Percentiles rank a stretch among this genome's conserved stretches.
phyloP scores from a whole-genome alignment of 2,329 filamentous ascomycete species.

The Xylaria sp. region DNA sequence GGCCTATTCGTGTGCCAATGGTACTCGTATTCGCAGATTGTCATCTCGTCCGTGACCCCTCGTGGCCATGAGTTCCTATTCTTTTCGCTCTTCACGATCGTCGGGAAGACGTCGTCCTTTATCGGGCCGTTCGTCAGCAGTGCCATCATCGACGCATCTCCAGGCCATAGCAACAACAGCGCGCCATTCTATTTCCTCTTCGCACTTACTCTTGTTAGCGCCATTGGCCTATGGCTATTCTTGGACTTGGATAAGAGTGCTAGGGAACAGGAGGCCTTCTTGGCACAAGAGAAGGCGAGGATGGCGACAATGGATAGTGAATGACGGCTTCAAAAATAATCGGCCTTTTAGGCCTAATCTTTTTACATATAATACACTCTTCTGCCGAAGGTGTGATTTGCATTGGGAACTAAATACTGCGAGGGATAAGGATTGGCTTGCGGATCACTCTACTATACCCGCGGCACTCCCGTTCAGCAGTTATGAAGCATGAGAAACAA shows the following conservation, averaged over 20 bases:
- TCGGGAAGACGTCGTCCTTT: slow-evolving; percentile 71
- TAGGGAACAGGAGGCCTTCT: slow-evolving; percentile 62
- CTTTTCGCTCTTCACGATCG: slow-evolving; percentile 71
- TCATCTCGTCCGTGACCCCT: slow-evolving; percentile 73
- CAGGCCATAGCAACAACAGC: slow-evolving; percentile 59
- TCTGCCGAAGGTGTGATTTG: background rate
- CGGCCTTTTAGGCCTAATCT: background rate
- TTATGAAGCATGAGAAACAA: background rate
- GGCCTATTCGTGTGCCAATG: slow-evolving; percentile 71
- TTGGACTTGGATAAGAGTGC: slow-evolving; percentile 67
- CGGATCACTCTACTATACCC: slow-evolving; percentile 13
- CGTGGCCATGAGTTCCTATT: slow-evolving; percentile 73
- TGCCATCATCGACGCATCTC: slow-evolving; percentile 69
- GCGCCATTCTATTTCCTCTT: slow-evolving; percentile 72
- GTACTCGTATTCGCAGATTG: slow-evolving; percentile 74
- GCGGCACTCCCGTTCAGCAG: background rate
- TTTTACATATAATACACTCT: background rate
- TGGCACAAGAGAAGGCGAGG: slow-evolving; percentile 46
- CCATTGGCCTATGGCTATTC: slow-evolving; percentile 57
- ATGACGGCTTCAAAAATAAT: background rate
- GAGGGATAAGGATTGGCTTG: background rate
- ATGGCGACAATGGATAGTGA: slow-evolving; percentile 23
- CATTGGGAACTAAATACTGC: background rate
- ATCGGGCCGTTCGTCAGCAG: slow-evolving; percentile 72
- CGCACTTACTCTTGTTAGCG: slow-evolving; percentile 61